A percentile compares a stretch with the other conserved stretches of the same genome.
Conservation (phyloP, 2,329 filamentous ascomycete genomes). For the Didymella glomerata region DNA sequence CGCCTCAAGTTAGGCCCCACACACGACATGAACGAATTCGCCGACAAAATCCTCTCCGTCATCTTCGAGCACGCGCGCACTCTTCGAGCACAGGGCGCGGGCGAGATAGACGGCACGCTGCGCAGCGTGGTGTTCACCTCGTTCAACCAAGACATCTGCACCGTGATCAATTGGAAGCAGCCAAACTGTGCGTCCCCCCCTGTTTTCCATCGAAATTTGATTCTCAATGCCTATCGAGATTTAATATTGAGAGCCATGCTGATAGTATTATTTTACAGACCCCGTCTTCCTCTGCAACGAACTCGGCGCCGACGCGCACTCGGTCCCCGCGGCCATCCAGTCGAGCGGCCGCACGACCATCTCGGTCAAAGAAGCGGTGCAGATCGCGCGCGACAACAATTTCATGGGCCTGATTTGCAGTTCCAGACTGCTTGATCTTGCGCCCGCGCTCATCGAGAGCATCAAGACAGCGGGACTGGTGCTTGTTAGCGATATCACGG, state of each 20-base stretch:
- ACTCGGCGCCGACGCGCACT: conserved; percentile 71
- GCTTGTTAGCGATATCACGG: conserved; percentile 85
- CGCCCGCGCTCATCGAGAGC: conserved; percentile 88
- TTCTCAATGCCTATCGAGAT: too few species aligned
- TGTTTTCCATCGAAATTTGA: too few species aligned
- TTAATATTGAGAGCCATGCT: conserved; percentile 12
- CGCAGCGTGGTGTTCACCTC: conserved; percentile 93
- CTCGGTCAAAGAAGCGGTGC: conserved; percentile 93
- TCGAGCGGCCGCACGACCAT: conserved; percentile 76
- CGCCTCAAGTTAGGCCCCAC: conserved; percentile 74
- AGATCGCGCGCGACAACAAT: conserved; percentile 94
- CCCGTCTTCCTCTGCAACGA: conserved; percentile 96
- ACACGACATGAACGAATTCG: conserved; percentile 84
- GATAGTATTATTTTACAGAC: conserved; percentile 58
- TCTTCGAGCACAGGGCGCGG: conserved; percentile 65
- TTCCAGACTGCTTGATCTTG: conserved; percentile 80
- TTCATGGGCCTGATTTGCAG: conserved; percentile 97
- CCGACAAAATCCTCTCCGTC: conserved; percentile 81
- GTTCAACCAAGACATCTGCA: conserved; percentile 89
- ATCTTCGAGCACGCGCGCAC: conserved; percentile 90
- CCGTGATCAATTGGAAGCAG: conserved; percentile 98
- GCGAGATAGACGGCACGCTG: conserved; percentile 69
- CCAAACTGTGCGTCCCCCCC: conserved; percentile 73
- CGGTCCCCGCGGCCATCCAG: conserved; percentile 54
- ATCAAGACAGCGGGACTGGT: conserved; percentile 95